Evolutionary conservation across 106 monocot genomes (phyloP), one percentile per base, ranked within the genome.

Genomic region (Apostasia ramifera): DNA sequence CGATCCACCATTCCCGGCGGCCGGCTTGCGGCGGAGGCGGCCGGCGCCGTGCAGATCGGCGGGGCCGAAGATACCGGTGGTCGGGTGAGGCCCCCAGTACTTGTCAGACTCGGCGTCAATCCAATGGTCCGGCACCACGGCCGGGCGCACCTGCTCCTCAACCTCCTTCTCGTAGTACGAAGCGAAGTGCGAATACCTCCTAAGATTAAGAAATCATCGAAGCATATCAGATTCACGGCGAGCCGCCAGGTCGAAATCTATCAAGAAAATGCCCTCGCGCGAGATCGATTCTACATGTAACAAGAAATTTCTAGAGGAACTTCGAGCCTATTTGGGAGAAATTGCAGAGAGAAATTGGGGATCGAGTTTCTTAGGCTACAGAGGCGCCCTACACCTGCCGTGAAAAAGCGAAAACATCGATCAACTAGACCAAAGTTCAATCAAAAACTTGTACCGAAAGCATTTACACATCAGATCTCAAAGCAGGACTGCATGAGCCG

Each of bases 11-110:
- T 50, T 53, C 8, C 51, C 53, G n/a, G 70, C 1, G 12, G 45
- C 65, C 54, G 55, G 44, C 60, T 44, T 1, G 26, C 52, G 14
- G 3, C 45, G 4, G 39, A 12, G 59, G 48, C 47, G 8, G 62
- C 66, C 70, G 42, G 4, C 66, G 40, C 44, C 8, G 45, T 7
- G 37, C 39, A 40, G 43, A 13, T 73, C 76, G 49, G 71, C 59
- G 40, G 87, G 87, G 52, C 78, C 81, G 45, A 87, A 87, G 12
- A 87, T 78, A 42, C 87, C 87, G 45, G 87, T 87, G 8, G 47
- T 58, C 4, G 87, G 87, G 40, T 87, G 56, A 0, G 87, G 87
- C 57, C 66, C 78, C 87, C 87, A 87, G 72, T 78, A 87, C 56
- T 75, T 83, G 44, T 81, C 78, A 1, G 87, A 47, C 55, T 57